phyloP scores from a whole-genome alignment of 495 filamentous ascomycete genomes.

The Trichoderma asperelloides region DNA sequence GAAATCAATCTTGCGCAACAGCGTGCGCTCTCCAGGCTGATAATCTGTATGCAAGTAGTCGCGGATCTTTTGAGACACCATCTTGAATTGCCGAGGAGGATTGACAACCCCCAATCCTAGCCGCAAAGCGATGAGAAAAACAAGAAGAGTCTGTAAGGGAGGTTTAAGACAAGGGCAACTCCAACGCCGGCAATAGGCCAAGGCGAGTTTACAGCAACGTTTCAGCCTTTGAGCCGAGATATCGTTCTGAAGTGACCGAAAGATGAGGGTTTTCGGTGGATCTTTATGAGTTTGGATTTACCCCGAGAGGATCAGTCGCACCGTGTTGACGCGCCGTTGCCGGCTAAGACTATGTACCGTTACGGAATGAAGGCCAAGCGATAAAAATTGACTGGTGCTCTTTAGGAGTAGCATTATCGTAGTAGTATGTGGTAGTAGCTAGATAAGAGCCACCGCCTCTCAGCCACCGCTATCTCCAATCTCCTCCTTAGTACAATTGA shows the following conservation, averaged over 20 bases:
- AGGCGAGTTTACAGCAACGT: neutral
- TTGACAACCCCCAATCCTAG: neutral
- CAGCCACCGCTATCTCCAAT: neutral
- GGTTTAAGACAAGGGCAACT: neutral
- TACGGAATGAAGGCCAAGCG: neutral
- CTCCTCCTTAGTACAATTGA: neutral
- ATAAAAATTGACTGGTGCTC: neutral
- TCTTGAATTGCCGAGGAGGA: neutral
- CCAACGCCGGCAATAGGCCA: neutral
- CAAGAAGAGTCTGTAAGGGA: neutral
- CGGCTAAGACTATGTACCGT: neutral
- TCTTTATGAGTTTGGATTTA: neutral
- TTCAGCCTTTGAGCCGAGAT: neutral
- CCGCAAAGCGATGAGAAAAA: neutral
- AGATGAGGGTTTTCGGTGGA: neutral
- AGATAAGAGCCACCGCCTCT: neutral
- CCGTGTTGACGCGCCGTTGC: neutral
- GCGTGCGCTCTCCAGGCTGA: conserved; percentile 32
- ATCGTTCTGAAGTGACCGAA: neutral
- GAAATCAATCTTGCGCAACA: conserved; percentile 52
- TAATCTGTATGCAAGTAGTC: conserved; percentile 27
- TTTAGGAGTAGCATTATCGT: neutral
- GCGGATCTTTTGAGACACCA: conserved; percentile 11
- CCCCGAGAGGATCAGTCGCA: neutral
- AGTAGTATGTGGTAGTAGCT: no score